Conservation (phyloP, 2,329 filamentous ascomycete genomes). For the Penicillium sclerotiorum region DNA sequence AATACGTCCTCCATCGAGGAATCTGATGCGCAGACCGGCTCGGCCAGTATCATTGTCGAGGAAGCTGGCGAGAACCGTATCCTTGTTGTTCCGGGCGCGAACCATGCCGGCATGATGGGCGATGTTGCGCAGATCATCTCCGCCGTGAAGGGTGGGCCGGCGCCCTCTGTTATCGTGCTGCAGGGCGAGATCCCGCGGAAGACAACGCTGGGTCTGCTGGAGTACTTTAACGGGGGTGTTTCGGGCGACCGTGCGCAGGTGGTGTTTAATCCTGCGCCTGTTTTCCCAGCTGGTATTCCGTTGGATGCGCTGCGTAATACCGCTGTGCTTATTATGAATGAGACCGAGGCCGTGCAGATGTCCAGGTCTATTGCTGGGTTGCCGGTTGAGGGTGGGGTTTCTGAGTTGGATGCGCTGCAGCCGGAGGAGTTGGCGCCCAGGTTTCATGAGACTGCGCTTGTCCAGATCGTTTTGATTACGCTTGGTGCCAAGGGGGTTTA, state of each 20-base stretch:
- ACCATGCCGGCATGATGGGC: slow-evolving; percentile 46
- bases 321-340: slow-evolving; percentile 26
- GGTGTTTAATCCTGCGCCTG: slow-evolving; percentile 81
- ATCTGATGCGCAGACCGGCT: slow-evolving; percentile 34
- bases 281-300: slow-evolving; percentile 69
- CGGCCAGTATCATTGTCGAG: slow-evolving; percentile 72
- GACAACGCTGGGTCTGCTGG: slow-evolving; percentile 19
- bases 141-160: not conserved
- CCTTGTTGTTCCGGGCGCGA: slow-evolving; percentile 68
- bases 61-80: slow-evolving; percentile 69
- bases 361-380: slow-evolving; percentile 19
- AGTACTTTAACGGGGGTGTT: slow-evolving; percentile 18
- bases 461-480: slow-evolving; percentile 25
- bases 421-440: slow-evolving; percentile 19
- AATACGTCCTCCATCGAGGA: slow-evolving; percentile 55
- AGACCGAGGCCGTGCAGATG: slow-evolving; percentile 30
- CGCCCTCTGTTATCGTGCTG: slow-evolving; percentile 18
- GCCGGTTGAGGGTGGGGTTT: slow-evolving; percentile 7
- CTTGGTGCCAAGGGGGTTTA: slow-evolving; percentile 27
- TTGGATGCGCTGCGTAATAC: slow-evolving; percentile 14
- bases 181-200: slow-evolving; percentile 25
- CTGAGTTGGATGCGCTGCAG: slow-evolving; percentile 11
- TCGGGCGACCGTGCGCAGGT: slow-evolving; percentile 45
- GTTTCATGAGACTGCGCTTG: slow-evolving; percentile 20
- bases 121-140: slow-evolving; percentile 33